Evolutionary conservation across 169 alveolate species (phyloP), one percentile per base, ranked within the genome.

Genomic region (Cryptosporidium canis): DNA sequence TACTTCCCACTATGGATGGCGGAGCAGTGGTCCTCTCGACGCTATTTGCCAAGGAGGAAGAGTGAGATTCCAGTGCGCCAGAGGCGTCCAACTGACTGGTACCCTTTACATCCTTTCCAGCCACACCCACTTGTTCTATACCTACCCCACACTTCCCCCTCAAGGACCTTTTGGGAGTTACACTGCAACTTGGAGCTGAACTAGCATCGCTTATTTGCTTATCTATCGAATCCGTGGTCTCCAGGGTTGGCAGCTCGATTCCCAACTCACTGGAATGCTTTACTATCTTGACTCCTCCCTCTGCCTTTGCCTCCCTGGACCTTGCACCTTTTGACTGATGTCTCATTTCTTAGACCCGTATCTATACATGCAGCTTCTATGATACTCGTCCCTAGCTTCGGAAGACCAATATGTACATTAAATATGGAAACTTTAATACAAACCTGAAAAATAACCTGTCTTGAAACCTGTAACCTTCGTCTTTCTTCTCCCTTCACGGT

Each of bases 1-100:
- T 16, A 61, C 77, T 77, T 9, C 63, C 47, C 43, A 77, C 16
- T 41, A 44, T 35, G 1, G 87, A 77, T 2, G 87, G 58, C 11
- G 87, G 87, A 16, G 87, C 87, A 33, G 87, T 77, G 0, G 77
- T 77, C 61, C 87, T 77, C 14, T 77, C 72, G n/a, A 58, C 24
- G n/a, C 87, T 77, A 44, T 77, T 77, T 6, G 27, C 55, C 61
- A 44, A 27, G 31, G 48, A 41, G 5, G 84, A 70, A 21, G 84
- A 24, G 18, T 70, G 51, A 27, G 84, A 43, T 70, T 14, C 68
- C 11, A 21, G n/a, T 12, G 9, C 12, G 39, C 39, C 53, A 9
- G 47, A 14, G 3, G 14, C 29, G 29, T 44, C 67, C 18, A 16
- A 11, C 0, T 68, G 68, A 61, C 33, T 27, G 24, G 43, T 7